These are phyloP conservation scores for Cystobasidium onofrii DNA, from an alignment of 768 basidiomycete species.

Conservation along the genomic window DNA sequence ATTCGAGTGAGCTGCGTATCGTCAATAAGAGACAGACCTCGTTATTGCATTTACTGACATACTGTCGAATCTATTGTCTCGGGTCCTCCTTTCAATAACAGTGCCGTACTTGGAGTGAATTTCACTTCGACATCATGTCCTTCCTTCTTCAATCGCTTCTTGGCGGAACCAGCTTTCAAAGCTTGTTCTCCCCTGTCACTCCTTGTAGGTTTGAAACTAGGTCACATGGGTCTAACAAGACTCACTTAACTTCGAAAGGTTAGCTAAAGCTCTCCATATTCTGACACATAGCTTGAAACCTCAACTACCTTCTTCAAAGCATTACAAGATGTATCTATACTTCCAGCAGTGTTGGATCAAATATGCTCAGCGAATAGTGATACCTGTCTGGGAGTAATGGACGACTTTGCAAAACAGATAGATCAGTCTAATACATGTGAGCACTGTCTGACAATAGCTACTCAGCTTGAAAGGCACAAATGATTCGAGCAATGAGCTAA, in stretches of 20 bases:
- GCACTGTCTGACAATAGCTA: neutral
- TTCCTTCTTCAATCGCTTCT: conserved; percentile 54
- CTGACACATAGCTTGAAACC: conserved; percentile 31
- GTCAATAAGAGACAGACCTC: no score
- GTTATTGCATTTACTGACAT: no score
- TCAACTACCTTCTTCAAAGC: conserved; percentile 52
- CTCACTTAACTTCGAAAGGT: neutral
- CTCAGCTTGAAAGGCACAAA: neutral
- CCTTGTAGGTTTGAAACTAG: conserved; percentile 32
- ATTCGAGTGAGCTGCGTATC: conserved; percentile 8
- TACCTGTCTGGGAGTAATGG: conserved; percentile 61
- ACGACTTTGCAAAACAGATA: conserved; percentile 52
- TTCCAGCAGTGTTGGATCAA: conserved; percentile 68
- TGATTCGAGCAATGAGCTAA: no score
- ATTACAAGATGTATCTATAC: conserved; percentile 53
- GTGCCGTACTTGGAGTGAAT: conserved; percentile 57
- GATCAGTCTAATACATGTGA: conserved; percentile 52
- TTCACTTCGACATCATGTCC: conserved; percentile 61
- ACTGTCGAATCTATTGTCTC: no score
- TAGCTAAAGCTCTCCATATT: neutral
- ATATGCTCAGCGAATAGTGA: conserved; percentile 61
- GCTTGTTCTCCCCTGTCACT: conserved; percentile 37
- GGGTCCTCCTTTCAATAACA: no score
- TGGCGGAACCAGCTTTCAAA: conserved; percentile 10
- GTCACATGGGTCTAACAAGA: no score